Evolutionary conservation across 1,284 basidiomycete species (phyloP), one percentile per base, ranked within the genome.

Genomic region (Pyrrhoderma lamaoense): DNA sequence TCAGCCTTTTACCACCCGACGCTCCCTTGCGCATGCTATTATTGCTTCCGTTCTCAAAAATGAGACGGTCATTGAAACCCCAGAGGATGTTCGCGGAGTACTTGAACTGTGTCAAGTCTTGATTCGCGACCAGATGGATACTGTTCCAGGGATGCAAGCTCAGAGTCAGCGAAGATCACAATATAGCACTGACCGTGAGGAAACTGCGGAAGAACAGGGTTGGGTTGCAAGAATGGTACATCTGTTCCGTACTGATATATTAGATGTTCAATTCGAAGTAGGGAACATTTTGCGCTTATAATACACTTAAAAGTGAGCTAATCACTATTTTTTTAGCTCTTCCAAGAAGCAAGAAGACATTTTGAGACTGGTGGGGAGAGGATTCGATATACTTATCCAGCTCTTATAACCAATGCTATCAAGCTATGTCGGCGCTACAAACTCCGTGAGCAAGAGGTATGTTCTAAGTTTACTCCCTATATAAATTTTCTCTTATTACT

Each of bases 181-280:
- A 16, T 74, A 79, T 56, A 69, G 70, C 57, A 69, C 72, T 43
- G 91, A 93, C 61, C 70, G 83, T 47, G 89, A 93, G 62, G 93
- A 96, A 63, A 75, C 92, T 72, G 93, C 93, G 0, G 94, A 96
- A 66, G 94, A 97, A 65, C 93, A 97, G 62, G 94, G 93, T 0
- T 97, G 93, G 93, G 82, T 96, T 13, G 93, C 93, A 19, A 74
- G 93, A 56, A 95, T 97, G 88, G 87, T 97, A 2, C 93, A 97
- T 71, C 65, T 96, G 27, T 94, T 97, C 80, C 74, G 82, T 19
- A 79, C 89, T 1, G 89, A 95, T 49, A 85, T 86, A 25, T 65
- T 94, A 53, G 83, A 80, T 56, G 79, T 85, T 14, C 93, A 96
- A 62, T 93, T 90, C 57, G 87, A 93, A 76, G 91, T 91, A 56